A percentile compares a stretch with the other conserved stretches of the same genome.
Conservation (phyloP, 208 protist species). For the Crithidia fasciculata region DNA sequence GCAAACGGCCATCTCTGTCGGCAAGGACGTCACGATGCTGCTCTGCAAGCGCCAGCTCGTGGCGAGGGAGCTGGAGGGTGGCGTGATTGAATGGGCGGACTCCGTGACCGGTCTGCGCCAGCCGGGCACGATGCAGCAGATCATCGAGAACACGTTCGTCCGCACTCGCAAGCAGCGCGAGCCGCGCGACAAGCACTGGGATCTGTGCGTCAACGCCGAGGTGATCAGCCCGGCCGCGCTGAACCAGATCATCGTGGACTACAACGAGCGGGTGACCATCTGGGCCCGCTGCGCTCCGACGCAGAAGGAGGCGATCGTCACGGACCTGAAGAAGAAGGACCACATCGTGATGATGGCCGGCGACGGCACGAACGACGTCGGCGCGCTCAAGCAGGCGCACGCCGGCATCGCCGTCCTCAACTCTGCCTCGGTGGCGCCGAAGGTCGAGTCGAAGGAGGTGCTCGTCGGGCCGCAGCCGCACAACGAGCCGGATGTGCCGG, state of each 20-base stretch:
- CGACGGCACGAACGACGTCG: conserved; percentile 98
- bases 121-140: conserved; percentile 21
- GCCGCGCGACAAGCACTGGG: conserved; percentile 67
- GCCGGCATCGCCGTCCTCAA: conserved; percentile 97
- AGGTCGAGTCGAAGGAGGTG: conserved; percentile 36
- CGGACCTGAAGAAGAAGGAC: conserved; percentile 82
- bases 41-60: conserved; percentile 71
- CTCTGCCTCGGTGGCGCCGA: conserved; percentile 64
- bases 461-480: conserved; percentile 72
- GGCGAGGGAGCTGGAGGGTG: conserved; percentile 31
- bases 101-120: conserved; percentile 46
- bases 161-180: conserved; percentile 39
- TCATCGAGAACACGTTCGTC: conserved; percentile 68
- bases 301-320: conserved; percentile 92
- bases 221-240: conserved; percentile 41
- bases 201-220: conserved; percentile 89
- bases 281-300: conserved; percentile 92
- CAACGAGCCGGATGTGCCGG: conserved; percentile 86
- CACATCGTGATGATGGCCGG: conserved; percentile 93
- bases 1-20: conserved; percentile 97
- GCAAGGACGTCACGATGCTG: conserved; percentile 89
- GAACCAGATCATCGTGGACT: conserved; percentile 56
- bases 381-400: conserved; percentile 99
- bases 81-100: conserved; percentile 69
- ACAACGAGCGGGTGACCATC: conserved; percentile 85